phyloP scores from a whole-genome alignment of 768 basidiomycete genomes.

The Phylloporus scabripes region DNA sequence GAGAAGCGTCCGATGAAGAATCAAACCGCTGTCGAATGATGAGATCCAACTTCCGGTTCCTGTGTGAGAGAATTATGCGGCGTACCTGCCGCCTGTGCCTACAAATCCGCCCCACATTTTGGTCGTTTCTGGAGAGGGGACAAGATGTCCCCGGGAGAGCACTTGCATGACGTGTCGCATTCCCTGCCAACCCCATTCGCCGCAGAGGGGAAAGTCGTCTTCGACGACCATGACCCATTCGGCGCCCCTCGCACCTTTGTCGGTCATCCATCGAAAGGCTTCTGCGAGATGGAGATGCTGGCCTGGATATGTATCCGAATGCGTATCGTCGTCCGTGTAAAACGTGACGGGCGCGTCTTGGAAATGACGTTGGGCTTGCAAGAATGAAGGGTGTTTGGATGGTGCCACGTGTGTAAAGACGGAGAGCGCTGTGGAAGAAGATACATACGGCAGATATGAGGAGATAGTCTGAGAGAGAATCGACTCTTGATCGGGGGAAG shows the following conservation, averaged over 20 bases:
- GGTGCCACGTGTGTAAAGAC: conserved; percentile 35
- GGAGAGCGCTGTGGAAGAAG: conserved; percentile 28
- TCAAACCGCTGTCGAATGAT: conserved; percentile 33
- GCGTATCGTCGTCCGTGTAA: conserved; percentile 28
- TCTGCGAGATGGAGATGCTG: conserved; percentile 41
- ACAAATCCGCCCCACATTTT: conserved; percentile 35
- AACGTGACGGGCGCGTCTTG: conserved; percentile 20
- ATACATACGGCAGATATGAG: conserved; percentile 34
- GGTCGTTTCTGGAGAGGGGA: conserved; percentile 8
- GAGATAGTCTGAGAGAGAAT: conserved; percentile 34
- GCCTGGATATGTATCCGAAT: conserved; percentile 19
- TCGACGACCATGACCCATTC: conserved; percentile 43
- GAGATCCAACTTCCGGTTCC: not conserved
- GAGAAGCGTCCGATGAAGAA: conserved; percentile 34
- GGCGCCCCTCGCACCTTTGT: conserved; percentile 15
- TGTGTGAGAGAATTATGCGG: not conserved
- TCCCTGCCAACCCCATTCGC: conserved; percentile 32
- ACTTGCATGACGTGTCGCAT: conserved; percentile 30
- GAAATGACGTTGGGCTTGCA: conserved; percentile 22
- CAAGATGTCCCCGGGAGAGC: conserved; percentile 20
- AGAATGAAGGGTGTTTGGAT: conserved; percentile 30
- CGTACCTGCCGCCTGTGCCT: conserved; percentile 38
- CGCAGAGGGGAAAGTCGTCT: conserved; percentile 42
- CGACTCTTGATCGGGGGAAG: conserved; percentile 9
- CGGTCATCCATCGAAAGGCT: conserved; percentile 34